Base-by-base conservation (phyloP, 345 rosid species). In the Heritiera fomes region DNA sequence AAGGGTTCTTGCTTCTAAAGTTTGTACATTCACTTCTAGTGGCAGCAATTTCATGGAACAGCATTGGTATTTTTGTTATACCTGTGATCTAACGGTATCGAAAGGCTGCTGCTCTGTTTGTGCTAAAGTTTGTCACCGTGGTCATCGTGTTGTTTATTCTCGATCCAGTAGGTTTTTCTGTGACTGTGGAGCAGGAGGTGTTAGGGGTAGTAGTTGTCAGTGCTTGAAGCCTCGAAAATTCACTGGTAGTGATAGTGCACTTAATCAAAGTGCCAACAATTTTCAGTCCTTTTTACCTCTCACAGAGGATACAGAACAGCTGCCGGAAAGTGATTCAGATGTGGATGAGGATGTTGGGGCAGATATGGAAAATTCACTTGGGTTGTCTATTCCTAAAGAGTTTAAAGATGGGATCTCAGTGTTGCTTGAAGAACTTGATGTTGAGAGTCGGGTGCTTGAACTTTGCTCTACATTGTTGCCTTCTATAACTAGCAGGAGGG, bases 151-250 rank as follows among this genome's bases (percentile, higher is more conserved):
- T 83, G 99, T 94, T 79, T 96, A 96, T 86, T 96, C 99, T 85
- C 91, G 99, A 64, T 89, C 91, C 18, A 96, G 99, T 86, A 89
- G 99, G 2, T 96, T 96, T 83, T 96, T 96, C 83, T 96, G 99
- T 46, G 99, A 96, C 85, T 96, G 99, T 83, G 99, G 99, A 87
- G 99, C 98, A 11, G 99, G 98, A 71, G 99, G 99, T 84, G 98
- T 92, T 77, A 91, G 96, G 86, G 98, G 99, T 71, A 91, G 94
- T 89, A 92, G 84, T 87, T 96, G 99, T 77, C 98, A 92, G 78
- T 94, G 99, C 85, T 87, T 94, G 90, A 96, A 96, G 87, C 98
- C 98, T 75, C 95, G 98, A 50, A 92, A 96, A 86, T 90, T 87
- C 83, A 90, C 86, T 79, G 93, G 90, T 82, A 85, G 70, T 86